Evolutionary conservation across 2,329 filamentous ascomycete species (phyloP), one percentile per base, ranked within the genome.

Genomic region (Beauveria pseudobassiana): DNA sequence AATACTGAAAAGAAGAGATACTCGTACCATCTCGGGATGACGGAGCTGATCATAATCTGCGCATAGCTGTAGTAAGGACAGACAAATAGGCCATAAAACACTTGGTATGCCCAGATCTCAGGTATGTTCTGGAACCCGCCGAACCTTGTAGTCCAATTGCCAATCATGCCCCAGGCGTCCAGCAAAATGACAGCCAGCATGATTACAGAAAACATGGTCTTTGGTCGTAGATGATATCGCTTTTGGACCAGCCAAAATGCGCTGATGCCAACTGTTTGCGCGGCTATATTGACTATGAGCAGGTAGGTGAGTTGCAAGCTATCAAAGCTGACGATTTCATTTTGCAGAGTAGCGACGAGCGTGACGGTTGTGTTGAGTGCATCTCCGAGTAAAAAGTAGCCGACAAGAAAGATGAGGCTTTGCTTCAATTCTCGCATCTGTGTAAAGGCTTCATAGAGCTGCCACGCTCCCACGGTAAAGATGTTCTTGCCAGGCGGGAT

Each of bases 21-120:
- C 65, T 89, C 87, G 67, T 88, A 84, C 40, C 86, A 86, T 3
- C 83, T 77, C 0, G 87, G 87, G 0, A 86, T 88, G 1, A 89
- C 84, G 66, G 87, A 87, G 3, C 81, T 84, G 65, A 89, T 89
- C 80, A 89, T 86, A 67, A 86, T 88, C 69, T 88, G 86, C 0
- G 80, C 83, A 71, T 89, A 89, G 51, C 82, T 84, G 71, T 88
- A 89, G 85, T 85, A 88, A 0, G 86, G 85, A 64, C 86, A 87
- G 8, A 88, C 82, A 54, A 88, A 80, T 1, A 89, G 74, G 0
- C 87, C 86, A 66, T 88, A 89, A 65, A 85, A 86, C 6, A 71
- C 72, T 63, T 78, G 76, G 63, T 77, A 78, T 0, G 75, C 54
- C 76, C 76, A 79, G 26, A 78, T 66, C 63, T 79, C 77, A 76